Evolutionary conservation across 805 yeast genomes (phyloP), one percentile per base, ranked within the genome.

Genomic region (Phaffomyces opuntiae): DNA sequence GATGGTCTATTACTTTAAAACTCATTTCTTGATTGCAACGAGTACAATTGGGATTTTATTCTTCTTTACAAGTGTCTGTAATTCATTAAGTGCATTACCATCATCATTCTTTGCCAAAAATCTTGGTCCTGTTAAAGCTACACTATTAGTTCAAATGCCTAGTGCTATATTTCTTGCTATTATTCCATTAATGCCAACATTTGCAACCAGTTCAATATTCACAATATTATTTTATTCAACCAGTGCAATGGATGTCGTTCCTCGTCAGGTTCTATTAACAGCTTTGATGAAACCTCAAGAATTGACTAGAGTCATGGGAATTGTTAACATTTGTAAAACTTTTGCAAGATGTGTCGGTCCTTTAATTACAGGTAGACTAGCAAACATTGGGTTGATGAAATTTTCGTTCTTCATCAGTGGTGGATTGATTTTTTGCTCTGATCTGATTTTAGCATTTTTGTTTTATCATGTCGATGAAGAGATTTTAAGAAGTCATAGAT

Each of bases 201-300:
- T 67, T n/a, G 48, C 60, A 0, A 40, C 57, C 2, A 84, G 91
- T 0, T 70, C 84, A 26, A 45, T 66, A 0, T 62, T 78, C 7
- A 67, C 84, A 32, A 52, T 81, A 19, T 59, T 75, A 25, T 78
- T 86, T 51, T 80, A 80, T 48, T 66, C 81, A 3, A 77, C 87
- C 0, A 71, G 81, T 2, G 78, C 90, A 2, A 87, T 89, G 90
- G 97, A 89, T 60, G 96, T 88, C 27, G 93, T 88, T 3, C 96
- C 96, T 7, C 75, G 97, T 43, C 96, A 88, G 64, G 77, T 88
- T 9, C 69, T 89, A 36, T 64, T 89, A 42, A 81, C 95, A 0
- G 73, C 85, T 3, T 68, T 87, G 19, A 78, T 89, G 36, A 71
- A 73, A 14, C 73, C 75, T 12, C 63, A 69, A 11, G 93, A 87